Evolutionary conservation across 2,329 filamentous ascomycete genomes (phyloP), one percentile per base, ranked within the genome.

Genomic region (Atkinsonella texensis): DNA sequence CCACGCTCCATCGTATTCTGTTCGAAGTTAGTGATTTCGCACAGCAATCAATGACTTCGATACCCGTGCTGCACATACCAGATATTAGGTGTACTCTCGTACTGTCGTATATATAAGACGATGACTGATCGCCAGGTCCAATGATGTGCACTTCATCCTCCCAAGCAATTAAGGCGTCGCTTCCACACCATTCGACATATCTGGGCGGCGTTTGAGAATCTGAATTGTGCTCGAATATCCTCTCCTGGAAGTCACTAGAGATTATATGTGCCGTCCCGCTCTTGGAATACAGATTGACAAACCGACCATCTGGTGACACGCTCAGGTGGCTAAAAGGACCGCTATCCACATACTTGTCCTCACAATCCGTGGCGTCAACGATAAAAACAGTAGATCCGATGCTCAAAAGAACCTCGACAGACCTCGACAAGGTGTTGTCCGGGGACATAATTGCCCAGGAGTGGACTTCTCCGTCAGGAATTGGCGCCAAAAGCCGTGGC

Each of bases 91-190:
- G 93, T 12, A 98, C 85, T 56, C 88, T 84, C 9, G 85, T 87
- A 31, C 85, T 87, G 62, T 97, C 89, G 66, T 97, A 97, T 59
- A 89, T 91, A 65, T 89, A 93, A 55, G 81, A 83, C 42, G 72
- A 81, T 5, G 85, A 83, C 10, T 85, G 80, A 43, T 88, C 88
- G 39, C 84, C 85, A 0, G 89, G 89, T 0, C 91, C 93, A 54
- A 98, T 85, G 31, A 98, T 77, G 63, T 96, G 93, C 4, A 98
- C 84, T 66, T 98, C 93, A 63, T 98, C 93, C 63, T 97, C 93
- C 93, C 93, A 98, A 0, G 90, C 90, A 60, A 98, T 81, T 31
- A 95, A 86, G 13, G 90, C 89, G 67, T 97, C 91, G 60, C 93
- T 91, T 5, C 93, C 93, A 66, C 93, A 98, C 93, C 93, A 98